These are phyloP conservation scores for Diaporthe vaccinii DNA, from an alignment of 2,329 filamentous ascomycete genomes.

Conservation along the genomic window DNA sequence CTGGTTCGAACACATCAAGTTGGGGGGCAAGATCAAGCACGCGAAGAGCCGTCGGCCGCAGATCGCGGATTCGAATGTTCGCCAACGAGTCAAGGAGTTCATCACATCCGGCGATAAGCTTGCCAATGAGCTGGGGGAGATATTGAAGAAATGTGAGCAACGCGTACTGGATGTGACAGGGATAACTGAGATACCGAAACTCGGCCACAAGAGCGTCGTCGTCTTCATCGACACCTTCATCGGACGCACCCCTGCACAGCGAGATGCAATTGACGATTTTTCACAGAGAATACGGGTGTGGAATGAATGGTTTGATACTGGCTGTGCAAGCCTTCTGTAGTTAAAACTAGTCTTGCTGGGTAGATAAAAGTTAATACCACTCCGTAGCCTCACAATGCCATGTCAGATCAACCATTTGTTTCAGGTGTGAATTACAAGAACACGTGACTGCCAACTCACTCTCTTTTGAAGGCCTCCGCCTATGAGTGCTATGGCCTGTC, in stretches of 20 bases:
- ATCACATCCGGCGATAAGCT: not conserved
- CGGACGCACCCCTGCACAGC: not conserved
- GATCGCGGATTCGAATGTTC: not conserved
- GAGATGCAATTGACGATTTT: not conserved
- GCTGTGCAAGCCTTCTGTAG: not conserved
- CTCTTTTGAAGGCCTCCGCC: too few relatives aligned
- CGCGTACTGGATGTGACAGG: not conserved
- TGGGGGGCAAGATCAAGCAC: constrained; percentile 1
- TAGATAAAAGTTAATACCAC: not conserved
- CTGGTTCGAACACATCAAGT: constrained; percentile 12
- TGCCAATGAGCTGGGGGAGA: not conserved
- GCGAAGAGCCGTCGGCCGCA: not conserved
- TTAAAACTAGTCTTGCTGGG: not conserved
- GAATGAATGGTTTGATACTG: not conserved
- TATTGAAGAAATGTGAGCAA: constrained; percentile 5
- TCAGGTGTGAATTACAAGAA: too few relatives aligned
- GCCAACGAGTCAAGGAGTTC: not conserved
- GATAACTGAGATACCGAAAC: not conserved
- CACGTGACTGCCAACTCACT: not conserved
- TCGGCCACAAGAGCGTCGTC: not conserved
- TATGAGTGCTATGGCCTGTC: too few relatives aligned
- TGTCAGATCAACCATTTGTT: too few relatives aligned
- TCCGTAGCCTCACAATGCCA: too few relatives aligned
- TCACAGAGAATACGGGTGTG: not conserved
- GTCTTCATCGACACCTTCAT: constrained; percentile 17